phyloP scores from a whole-genome alignment of 2,329 filamentous ascomycete species.

The Septoria petroselini region DNA sequence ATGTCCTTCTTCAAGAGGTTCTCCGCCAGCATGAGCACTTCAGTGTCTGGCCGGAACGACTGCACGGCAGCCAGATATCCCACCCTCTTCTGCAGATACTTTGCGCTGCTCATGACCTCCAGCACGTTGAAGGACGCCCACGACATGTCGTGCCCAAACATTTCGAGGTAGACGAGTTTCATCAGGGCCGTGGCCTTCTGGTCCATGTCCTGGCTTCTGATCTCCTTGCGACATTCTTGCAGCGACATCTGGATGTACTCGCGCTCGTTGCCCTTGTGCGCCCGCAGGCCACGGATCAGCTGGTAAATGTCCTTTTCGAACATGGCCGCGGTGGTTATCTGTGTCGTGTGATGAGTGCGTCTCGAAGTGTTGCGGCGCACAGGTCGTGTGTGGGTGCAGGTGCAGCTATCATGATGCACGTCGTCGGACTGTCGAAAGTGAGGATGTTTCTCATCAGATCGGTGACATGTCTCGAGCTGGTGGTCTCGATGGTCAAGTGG shows the following conservation, averaged over 20 bases:
- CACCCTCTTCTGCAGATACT: slow-evolving; percentile 91
- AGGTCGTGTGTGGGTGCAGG: background rate
- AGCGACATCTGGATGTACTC: slow-evolving; percentile 92
- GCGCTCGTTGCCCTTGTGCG: slow-evolving; percentile 91
- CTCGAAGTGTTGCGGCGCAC: slow-evolving; percentile 3
- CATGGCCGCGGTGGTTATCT: slow-evolving; percentile 52
- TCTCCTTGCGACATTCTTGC: slow-evolving; percentile 92
- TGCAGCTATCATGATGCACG: slow-evolving; percentile 4
- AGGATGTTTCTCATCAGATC: no score
- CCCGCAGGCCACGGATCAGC: slow-evolving; percentile 92
- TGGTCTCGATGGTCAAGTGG: background rate
- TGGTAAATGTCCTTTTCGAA: slow-evolving; percentile 99
- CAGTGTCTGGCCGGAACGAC: slow-evolving; percentile 91
- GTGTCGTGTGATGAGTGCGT: background rate
- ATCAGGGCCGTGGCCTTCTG: slow-evolving; percentile 93
- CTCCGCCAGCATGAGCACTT: slow-evolving; percentile 95
- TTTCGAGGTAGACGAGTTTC: slow-evolving; percentile 96
- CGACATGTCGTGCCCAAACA: slow-evolving; percentile 99
- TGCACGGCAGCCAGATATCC: slow-evolving; percentile 94
- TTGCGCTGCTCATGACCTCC: slow-evolving; percentile 96
- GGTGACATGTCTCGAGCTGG: no score
- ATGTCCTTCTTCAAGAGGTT: slow-evolving; percentile 96
- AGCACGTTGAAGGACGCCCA: slow-evolving; percentile 98
- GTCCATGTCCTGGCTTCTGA: slow-evolving; percentile 92
- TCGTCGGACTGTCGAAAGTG: no score